Percentiles rank a stretch among this genome's conserved stretches.
phyloP scores from a whole-genome alignment of 805 yeast genomes.

The Scheffersomyces coipomensis region DNA sequence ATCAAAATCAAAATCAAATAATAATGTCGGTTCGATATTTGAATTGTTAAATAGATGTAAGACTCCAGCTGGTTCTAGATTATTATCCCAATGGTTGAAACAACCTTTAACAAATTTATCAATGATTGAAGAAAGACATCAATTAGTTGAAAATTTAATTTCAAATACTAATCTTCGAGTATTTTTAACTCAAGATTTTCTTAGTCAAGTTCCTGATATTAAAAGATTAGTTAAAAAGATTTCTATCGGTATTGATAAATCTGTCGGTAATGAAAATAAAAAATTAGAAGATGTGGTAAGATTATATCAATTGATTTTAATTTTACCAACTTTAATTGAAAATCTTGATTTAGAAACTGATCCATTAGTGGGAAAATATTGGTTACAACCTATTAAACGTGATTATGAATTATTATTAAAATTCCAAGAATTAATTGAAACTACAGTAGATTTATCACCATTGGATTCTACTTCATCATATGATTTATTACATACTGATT shows the following conservation, averaged over 20 bases:
- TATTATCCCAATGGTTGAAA: conserved; percentile 91
- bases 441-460: conserved; percentile 85
- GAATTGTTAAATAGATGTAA: conserved; percentile 88
- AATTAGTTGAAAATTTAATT: conserved; percentile 71
- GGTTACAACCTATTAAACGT: conserved; percentile 58
- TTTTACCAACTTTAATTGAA: conserved; percentile 66
- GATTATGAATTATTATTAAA: conserved; percentile 55
- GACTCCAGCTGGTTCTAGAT: conserved; percentile 83
- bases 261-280: conserved; percentile 44
- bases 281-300: conserved; percentile 86
- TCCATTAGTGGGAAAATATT: conserved; percentile 44
- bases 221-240: conserved; percentile 73
- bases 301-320: conserved; percentile 73
- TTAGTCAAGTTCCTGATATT: conserved; percentile 79
- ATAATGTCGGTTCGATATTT: conserved; percentile 52
- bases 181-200: conserved; percentile 61
- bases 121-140: conserved; percentile 67
- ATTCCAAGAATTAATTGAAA: conserved; percentile 83
- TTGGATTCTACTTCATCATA: conserved; percentile 51
- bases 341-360: conserved; percentile 40
- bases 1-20: conserved; percentile 15
- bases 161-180: conserved; percentile 68
- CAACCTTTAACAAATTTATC: conserved; percentile 78
- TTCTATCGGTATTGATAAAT: conserved; percentile 25
- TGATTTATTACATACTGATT: conserved; percentile 55